Evolutionary conservation across 352 stramenopile genomes (phyloP), one percentile per base, ranked within the genome.

Genomic region (Globisporangium abappressorium): DNA sequence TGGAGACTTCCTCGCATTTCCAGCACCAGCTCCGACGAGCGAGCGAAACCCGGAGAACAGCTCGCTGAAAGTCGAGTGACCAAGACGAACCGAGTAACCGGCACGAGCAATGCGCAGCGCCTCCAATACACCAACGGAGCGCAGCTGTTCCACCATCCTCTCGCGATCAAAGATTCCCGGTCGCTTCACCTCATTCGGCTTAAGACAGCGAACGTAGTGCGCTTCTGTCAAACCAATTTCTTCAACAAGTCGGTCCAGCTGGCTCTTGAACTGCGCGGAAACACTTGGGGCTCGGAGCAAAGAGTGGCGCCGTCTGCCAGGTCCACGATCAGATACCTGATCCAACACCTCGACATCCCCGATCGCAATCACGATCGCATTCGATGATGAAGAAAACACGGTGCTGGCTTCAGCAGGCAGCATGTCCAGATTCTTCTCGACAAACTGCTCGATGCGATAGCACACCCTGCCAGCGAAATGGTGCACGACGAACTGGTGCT

Each of bases 141-240:
- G 88, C 43, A 99, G 91, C 79, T 99, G 98, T 63, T 99, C 92
- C 5, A 99, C 91, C 83, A 99, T 97, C 41, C 96, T 91, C 57
- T 83, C 73, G 34, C 82, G 84, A 69, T 94, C 76, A 33, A 95
- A 92, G 22, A 81, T 69, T 12, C 75, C 73, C 3, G 87, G 60
- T 36, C 79, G 82, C 71, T 93, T 93, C 2, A 90, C 63, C 76
- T 99, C 96, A 70, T 99, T 99, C 47, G 98, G 97, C 79, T 99
- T 99, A 3, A 99, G 79, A 71, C 98, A 99, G 46, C 98, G 95
- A 68, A 99, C 96, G 72, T 99, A 99, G 73, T 99, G 98, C 9
- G 97, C 96, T 69, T 97, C 82, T 0, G 97, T 99, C 57, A 82
- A 79, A 36, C 97, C 94, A 62, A 99, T 99, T 41, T 97, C 87